These are phyloP conservation scores for Coniophora puteana DNA, from an alignment of 1,284 basidiomycete species.

Conservation along the genomic window DNA sequence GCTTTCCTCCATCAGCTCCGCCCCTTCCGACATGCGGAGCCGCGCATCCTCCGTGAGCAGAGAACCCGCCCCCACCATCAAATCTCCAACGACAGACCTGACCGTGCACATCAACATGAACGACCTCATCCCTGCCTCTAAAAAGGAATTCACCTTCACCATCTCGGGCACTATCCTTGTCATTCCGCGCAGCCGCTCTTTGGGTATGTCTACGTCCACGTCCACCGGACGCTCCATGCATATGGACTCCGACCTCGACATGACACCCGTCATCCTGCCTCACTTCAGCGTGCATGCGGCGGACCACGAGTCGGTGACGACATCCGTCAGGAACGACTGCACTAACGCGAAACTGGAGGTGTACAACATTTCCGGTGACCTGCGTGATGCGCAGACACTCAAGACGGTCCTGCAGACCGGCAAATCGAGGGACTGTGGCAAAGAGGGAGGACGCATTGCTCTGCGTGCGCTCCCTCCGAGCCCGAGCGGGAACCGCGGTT, in stretches of 20 bases:
- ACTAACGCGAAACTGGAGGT: slow-evolving; percentile 52
- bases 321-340: slow-evolving; percentile 54
- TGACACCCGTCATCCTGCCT: slow-evolving; percentile 53
- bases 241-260: slow-evolving; percentile 33
- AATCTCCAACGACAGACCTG: slow-evolving; percentile 50
- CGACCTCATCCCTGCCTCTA: slow-evolving; percentile 61
- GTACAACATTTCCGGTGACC: slow-evolving; percentile 52
- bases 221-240: slow-evolving; percentile 15
- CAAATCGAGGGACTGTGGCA: slow-evolving; percentile 50
- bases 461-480: slow-evolving; percentile 37
- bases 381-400: slow-evolving; percentile 54
- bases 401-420: slow-evolving; percentile 60
- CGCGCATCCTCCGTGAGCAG: slow-evolving; percentile 19
- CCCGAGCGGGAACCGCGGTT: no score
- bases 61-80: slow-evolving; percentile 24
- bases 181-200: slow-evolving; percentile 37
- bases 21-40: slow-evolving; percentile 37
- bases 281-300: slow-evolving; percentile 65
- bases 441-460: slow-evolving; percentile 55
- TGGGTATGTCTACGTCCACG: no score
- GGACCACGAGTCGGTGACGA: slow-evolving; percentile 54
- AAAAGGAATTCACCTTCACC: slow-evolving; percentile 59
- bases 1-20: slow-evolving; percentile 54
- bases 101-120: slow-evolving; percentile 78
- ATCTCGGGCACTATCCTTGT: slow-evolving; percentile 64